Base-by-base conservation (phyloP, 148 eudicot species). In the Hydrangea macrophylla region DNA sequence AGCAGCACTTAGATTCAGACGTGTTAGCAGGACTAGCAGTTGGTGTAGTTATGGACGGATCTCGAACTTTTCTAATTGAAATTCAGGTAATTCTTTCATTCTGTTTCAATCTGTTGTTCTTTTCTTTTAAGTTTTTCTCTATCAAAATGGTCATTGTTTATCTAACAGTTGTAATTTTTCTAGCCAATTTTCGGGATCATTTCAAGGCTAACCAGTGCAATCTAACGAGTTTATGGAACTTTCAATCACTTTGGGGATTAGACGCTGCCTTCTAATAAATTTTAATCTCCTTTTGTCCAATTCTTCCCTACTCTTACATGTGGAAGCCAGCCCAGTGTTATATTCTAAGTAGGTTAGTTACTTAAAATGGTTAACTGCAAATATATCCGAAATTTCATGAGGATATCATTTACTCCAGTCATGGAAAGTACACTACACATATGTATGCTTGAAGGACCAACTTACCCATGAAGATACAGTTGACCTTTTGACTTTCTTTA, bases 31-130 rank as follows among this genome's bases (percentile, higher is more conserved):
- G 99, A 73, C 72, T 86, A 71, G 99, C 99, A 65, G 85, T 89
- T 55, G 83, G 97, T 68, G 97, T 78, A 13, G 73, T 88, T 59
- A 81, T 94, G 83, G 97, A 94, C 74, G 96, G 96, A 33, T 88
- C 99, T 74, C 92, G 99, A 71, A 75, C 90, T 70, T 94, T 94
- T 73, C 82, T 94, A 48, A 75, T 94, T 65, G 96, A 91, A 84
- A 85, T 94, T 75, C 99, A 94, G 99, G 99, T 88, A 64, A n/a
- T n/a, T 35, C 25, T 64, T 48, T 71, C 18, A 26, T 18, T 62
- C 26, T 48, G 17, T 31, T 50, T 68, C 60, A 1, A 18, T 15
- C n/a, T n/a, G n/a, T n/a, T n/a, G n/a, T n/a, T 18, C 44, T 31
- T 48, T 9, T 58, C 24, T 24, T n/a, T 55, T 11, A 10, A 8